Base-by-base conservation (phyloP, 495 filamentous ascomycete genomes). In the Trichocladium antarcticum region DNA sequence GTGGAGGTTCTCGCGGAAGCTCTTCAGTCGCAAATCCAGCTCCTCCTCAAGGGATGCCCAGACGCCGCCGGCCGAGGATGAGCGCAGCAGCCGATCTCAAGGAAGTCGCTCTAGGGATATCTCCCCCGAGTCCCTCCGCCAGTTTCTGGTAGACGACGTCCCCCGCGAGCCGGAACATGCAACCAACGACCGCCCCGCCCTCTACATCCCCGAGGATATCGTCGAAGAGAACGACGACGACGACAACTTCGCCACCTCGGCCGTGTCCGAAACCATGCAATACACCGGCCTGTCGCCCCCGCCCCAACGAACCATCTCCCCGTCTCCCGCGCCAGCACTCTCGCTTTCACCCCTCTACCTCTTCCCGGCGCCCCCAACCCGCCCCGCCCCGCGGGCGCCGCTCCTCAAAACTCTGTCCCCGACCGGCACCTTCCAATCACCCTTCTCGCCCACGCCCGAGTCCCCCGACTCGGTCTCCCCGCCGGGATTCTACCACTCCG, bases 171-270 rank as follows among this genome's bases (percentile, higher is more conserved):
- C 55, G 15, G 47, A 62, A 8, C 38, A 37, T 37, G 47, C 35
- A 16, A 45, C 19, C 28, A 37, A 38, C 36, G 54, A 57, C 10
- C 39, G 49, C n/a, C 55, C 62, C 1, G 41, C 60, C 5, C 55
- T 70, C 28, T 45, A 52, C 39, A 76, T 76, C 24, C 71, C 73
- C 0, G 73, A 76, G 36, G 73, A 77, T 42, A 75, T 78, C 32
- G 65, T 61, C 32, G 74, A 76, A 39, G 74, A 77, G 39, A 64
- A 62, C 47, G 72, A 74, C 45, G 74, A 78, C 42, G 74, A 77
- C 41, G 73, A 75, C 46, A 75, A 75, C 57, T 76, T 77, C 43
- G 75, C 72, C 19, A 74, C 68, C 8, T 66, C 69, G 1, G 66
- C 68, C n/a, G 58, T 62, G 22, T 69, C 68, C 15, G 73, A 72